A percentile compares a stretch with the other conserved stretches of the same genome.
These are phyloP conservation scores for Ballota nigra DNA, from an alignment of 257 asterid genomes.

Conservation along the genomic window DNA sequence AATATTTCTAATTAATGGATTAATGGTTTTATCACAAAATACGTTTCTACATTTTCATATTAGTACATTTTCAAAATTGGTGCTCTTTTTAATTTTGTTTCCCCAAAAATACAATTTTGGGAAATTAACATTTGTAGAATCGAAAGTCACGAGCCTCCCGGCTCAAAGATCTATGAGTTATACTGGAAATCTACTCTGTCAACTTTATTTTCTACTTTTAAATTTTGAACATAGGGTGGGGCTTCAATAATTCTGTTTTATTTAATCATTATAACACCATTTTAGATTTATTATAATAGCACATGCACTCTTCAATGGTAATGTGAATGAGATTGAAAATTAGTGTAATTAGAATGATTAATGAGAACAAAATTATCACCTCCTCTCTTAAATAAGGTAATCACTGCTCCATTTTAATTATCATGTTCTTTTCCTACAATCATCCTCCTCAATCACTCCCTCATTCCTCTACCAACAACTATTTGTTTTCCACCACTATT, in stretches of 20 bases:
- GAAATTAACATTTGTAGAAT: slow-evolving; percentile 17
- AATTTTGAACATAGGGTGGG: background rate
- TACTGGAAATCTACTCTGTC: background rate
- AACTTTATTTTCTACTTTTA: background rate
- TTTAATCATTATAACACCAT: background rate
- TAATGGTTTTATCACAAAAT: background rate
- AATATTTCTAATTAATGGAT: background rate
- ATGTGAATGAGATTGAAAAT: too few species aligned
- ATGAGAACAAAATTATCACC: too few species aligned
- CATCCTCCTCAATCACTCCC: too few species aligned
- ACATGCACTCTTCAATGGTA: too few species aligned
- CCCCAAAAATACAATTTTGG: too few species aligned
- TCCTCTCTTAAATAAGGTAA: too few species aligned
- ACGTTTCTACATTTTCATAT: background rate
- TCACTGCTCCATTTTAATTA: too few species aligned
- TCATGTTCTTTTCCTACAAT: too few species aligned
- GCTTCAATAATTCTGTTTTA: background rate
- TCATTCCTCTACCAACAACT: too few species aligned
- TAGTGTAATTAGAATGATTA: too few species aligned
- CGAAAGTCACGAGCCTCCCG: slow-evolving; percentile 38
- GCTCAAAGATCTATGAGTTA: slow-evolving; percentile 25
- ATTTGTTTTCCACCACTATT: too few species aligned
- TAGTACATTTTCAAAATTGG: background rate
- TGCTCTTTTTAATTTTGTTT: background rate
- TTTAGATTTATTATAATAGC: too few species aligned